Conservation (phyloP, 2,329 filamentous ascomycete species). For the Cadophora luteo-olivacea region DNA sequence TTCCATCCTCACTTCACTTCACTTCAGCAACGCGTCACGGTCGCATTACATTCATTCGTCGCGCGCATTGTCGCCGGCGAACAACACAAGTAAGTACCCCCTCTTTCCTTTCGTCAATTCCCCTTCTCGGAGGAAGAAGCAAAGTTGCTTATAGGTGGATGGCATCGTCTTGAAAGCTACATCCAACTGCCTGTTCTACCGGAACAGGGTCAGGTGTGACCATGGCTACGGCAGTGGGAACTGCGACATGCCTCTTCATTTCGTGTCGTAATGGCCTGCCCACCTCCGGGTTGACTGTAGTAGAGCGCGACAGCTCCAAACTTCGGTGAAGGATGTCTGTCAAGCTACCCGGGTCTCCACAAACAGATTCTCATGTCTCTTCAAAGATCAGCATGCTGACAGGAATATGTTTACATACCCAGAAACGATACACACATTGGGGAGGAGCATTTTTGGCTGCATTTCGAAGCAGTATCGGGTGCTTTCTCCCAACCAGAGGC, state of each 20-base stretch:
- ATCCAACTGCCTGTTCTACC: not conserved
- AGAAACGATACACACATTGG: not conserved
- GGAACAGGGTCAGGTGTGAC: not conserved
- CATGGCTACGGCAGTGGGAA: constrained; percentile 6
- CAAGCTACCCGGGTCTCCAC: not conserved
- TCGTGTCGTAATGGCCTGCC: constrained; percentile 6
- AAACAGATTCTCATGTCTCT: not conserved
- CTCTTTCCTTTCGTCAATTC: not conserved
- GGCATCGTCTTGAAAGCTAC: not conserved
- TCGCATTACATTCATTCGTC: not conserved
- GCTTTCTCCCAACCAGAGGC: not conserved
- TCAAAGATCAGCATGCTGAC: not conserved
- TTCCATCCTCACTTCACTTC: not conserved
- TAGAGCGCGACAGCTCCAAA: constrained; percentile 5
- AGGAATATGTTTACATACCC: not conserved
- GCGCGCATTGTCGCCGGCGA: not conserved
- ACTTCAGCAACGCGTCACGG: not conserved
- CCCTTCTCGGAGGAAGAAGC: not conserved
- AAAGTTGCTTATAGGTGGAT: constrained; percentile 8
- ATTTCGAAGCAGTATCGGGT: not conserved
- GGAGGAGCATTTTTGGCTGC: not conserved
- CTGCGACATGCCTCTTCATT: constrained; percentile 1
- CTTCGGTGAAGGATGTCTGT: constrained; percentile 10
- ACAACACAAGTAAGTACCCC: not conserved
- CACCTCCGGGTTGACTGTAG: constrained; percentile 8